Conservation (phyloP, 1,139 yeast species). For the Petasospora fabianii region DNA sequence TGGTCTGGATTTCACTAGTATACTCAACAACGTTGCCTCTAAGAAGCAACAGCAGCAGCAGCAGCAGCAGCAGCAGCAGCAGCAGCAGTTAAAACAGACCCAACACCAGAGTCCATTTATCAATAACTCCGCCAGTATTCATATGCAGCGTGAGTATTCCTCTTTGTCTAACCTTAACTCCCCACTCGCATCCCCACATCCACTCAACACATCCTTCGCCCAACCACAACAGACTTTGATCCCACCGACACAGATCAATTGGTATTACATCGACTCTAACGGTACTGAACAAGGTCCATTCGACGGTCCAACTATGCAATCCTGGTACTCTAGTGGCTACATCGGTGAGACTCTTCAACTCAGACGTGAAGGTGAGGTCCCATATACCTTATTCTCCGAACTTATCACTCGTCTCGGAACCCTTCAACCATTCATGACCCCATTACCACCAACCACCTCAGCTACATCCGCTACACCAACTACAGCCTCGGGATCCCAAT, state of each 20-base stretch:
- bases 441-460: slow-evolving; percentile 52
- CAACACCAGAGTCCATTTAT: slow-evolving; percentile 15
- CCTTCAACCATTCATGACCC: slow-evolving; percentile 57
- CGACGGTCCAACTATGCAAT: slow-evolving; percentile 70
- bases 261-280: slow-evolving; percentile 72
- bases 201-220: slow-evolving; percentile 4
- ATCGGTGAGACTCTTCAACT: slow-evolving; percentile 53
- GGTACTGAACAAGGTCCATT: slow-evolving; percentile 82
- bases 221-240: slow-evolving; percentile 15
- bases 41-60: slow-evolving; percentile 13
- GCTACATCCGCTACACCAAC: too few species aligned
- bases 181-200: slow-evolving; percentile 4
- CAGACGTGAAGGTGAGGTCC: slow-evolving; percentile 48
- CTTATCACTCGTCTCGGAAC: slow-evolving; percentile 45
- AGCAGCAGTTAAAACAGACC: slow-evolving; percentile 19
- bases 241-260: slow-evolving; percentile 45
- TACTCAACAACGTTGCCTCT: slow-evolving; percentile 17
- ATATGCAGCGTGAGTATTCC: slow-evolving; percentile 9
- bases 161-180: slow-evolving; percentile 10
- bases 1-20: slow-evolving; percentile 25
- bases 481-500: slow-evolving; percentile 5
- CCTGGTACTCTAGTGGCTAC: slow-evolving; percentile 67
- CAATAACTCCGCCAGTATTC: slow-evolving; percentile 2
- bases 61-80: slow-evolving; percentile 12
- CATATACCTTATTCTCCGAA: slow-evolving; percentile 41